Evolutionary conservation across 345 rosid species (phyloP).

Genomic region (Citrus sp.): DNA sequence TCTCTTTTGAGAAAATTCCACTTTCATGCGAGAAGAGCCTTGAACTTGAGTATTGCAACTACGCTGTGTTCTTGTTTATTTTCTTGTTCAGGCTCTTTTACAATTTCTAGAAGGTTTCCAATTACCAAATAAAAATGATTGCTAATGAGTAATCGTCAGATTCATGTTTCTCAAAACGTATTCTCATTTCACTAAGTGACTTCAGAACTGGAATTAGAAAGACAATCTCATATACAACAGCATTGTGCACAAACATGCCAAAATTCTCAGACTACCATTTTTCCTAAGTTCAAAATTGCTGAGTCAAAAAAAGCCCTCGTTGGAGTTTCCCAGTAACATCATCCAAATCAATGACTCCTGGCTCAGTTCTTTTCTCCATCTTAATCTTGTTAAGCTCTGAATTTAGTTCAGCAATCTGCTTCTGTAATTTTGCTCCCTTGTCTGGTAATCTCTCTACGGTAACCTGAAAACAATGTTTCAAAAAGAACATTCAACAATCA

Average conservation of each 20-base stretch:
- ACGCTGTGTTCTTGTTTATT: no score
- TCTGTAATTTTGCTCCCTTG: conserved; percentile 64
- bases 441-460: conserved; percentile 73
- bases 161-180: background rate
- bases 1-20: no score
- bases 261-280: background rate
- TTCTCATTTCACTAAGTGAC: background rate
- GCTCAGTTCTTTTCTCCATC: conserved; percentile 27
- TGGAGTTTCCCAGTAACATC: conserved; percentile 50
- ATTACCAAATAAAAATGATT: no score
- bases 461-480: conserved; percentile 30
- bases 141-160: background rate
- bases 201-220: background rate
- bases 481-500: background rate
- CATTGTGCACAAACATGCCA: no score
- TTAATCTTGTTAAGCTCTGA: conserved; percentile 49
- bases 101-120: no score
- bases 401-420: conserved; percentile 62
- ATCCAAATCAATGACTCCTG: conserved; percentile 55
- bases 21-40: no score
- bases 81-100: no score
- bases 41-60: no score
- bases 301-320: conserved; percentile 19
- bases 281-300: conserved; percentile 39
- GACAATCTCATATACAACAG: background rate